Base-by-base conservation (phyloP, 2,329 filamentous ascomycete species). In the Plenodomus lindquistii region DNA sequence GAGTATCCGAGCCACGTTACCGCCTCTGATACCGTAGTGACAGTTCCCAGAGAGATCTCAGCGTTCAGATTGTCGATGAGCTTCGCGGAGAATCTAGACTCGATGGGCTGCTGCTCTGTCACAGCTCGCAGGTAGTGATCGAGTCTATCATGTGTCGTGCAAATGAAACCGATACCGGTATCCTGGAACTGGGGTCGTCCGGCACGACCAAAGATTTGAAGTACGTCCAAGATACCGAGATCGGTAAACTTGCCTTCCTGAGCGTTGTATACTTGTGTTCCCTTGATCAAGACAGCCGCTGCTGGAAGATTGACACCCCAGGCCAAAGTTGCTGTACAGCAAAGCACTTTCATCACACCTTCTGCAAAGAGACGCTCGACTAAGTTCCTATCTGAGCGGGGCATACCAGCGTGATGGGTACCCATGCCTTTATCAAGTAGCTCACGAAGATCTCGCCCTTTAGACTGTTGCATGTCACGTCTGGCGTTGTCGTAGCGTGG, bases 221-320 rank as follows among this genome's bases (percentile, higher is more conserved):
- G 79, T 15, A 99, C 94, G 70, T 99, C 94, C 2, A 99, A 81
- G 57, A 99, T 99, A 2, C 94, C 93, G 4, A 99, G 81, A 66
- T 99, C 94, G 17, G 97, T 88, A 61, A 97, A 97, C 73, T 96
- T 96, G 73, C 94, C 94, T 43, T 96, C 93, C 69, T 97, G 90
- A 0, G 94, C 87, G 69, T 92, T 97, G 75, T 99, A 99, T 0
- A 99, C 84, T 67, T 97, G 93, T 0, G 94, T 99, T 15, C 94
- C 94, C 71, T 99, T 99, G 80, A 99, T 99, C 44, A 99, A 83
- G 42, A 99, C 94, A 0, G 94, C 95, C 0, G 94, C 94, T 27
- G 94, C 94, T 1, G 94, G 94, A 73, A 99, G 83, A 73, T 99
- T 99, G 68, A 99, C 93, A 85, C 94, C 94, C 94, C 94, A 99